Percentiles rank a stretch among this genome's conserved stretches.
phyloP scores from a whole-genome alignment of 768 basidiomycete species.

The Pleurotus pulmonarius region DNA sequence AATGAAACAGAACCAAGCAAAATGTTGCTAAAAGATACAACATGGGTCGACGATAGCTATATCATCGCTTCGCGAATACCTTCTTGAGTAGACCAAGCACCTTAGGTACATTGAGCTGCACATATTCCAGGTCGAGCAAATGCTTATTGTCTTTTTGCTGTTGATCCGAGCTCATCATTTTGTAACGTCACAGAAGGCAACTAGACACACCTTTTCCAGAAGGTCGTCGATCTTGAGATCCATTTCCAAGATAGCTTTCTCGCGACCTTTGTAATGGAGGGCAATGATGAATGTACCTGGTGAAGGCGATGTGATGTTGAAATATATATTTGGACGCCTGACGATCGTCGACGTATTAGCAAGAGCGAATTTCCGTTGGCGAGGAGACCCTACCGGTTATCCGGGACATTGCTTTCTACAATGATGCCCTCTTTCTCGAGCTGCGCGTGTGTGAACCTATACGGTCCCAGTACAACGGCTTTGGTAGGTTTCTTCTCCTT shows the following conservation, averaged over 20 bases:
- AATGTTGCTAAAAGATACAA: constrained; percentile 19
- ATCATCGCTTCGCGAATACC: constrained; percentile 85
- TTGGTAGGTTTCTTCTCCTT: constrained; percentile 94
- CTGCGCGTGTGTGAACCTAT: constrained; percentile 96
- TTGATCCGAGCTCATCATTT: constrained; percentile 3
- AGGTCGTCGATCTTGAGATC: constrained; percentile 98
- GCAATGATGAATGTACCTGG: constrained; percentile 99
- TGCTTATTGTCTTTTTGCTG: constrained; percentile 99
- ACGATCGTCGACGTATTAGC: not conserved
- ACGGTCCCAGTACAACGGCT: constrained; percentile 86
- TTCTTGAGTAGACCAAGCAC: constrained; percentile 90
- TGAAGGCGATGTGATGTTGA: constrained; percentile 96
- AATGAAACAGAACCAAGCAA: constrained; percentile 12
- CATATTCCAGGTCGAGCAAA: constrained; percentile 94
- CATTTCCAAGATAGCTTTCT: constrained; percentile 99
- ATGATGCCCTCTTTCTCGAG: constrained; percentile 99
- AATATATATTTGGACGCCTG: constrained; percentile 97
- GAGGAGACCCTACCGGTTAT: constrained; percentile 70
- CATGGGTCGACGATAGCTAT: constrained; percentile 23
- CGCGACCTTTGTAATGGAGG: constrained; percentile 96
- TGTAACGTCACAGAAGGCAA: not conserved
- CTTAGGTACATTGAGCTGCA: constrained; percentile 95
- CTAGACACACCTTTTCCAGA: constrained; percentile 78
- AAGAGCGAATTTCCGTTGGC: too few relatives aligned
- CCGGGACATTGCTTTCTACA: constrained; percentile 98